Conservation (phyloP, 371 early-diverging fungal genomes). For the Apophysomyces variabilis region DNA sequence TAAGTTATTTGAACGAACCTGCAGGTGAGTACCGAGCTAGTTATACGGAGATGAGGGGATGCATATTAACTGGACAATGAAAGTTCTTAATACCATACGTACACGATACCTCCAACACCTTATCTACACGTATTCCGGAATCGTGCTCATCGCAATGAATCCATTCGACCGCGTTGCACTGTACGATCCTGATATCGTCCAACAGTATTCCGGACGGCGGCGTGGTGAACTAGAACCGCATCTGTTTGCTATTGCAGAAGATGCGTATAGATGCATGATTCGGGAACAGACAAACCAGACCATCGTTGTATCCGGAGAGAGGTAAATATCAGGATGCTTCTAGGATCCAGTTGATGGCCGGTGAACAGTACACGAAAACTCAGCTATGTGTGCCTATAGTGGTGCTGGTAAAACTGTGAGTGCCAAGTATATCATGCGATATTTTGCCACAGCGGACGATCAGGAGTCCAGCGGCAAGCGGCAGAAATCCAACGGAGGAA, state of each 20-base stretch:
- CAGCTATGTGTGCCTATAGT: constrained; percentile 30
- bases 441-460: constrained; percentile 89
- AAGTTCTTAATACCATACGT: constrained; percentile 87
- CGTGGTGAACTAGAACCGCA: constrained; percentile 96
- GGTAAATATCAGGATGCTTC: constrained; percentile 32
- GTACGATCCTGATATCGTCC: constrained; percentile 85
- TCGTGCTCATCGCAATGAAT: constrained; percentile 98
- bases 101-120: constrained; percentile 87
- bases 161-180: constrained; percentile 92
- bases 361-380: neutral
- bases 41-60: neutral
- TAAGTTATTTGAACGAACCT: constrained; percentile 92
- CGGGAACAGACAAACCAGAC: constrained; percentile 91
- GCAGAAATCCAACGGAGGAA: constrained; percentile 30
- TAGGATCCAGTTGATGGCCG: neutral
- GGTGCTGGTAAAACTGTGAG: constrained; percentile 94
- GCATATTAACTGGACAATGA: neutral
- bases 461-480: constrained; percentile 45
- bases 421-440: constrained; percentile 96
- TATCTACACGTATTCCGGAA: constrained; percentile 99
- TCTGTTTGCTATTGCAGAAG: constrained; percentile 96
- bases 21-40: constrained; percentile 59
- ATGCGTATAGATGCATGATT: constrained; percentile 93
- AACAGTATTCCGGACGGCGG: constrained; percentile 88
- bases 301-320: constrained; percentile 97